phyloP scores from a whole-genome alignment of 164 flowering plant genomes.

The Amborella trichopoda region DNA sequence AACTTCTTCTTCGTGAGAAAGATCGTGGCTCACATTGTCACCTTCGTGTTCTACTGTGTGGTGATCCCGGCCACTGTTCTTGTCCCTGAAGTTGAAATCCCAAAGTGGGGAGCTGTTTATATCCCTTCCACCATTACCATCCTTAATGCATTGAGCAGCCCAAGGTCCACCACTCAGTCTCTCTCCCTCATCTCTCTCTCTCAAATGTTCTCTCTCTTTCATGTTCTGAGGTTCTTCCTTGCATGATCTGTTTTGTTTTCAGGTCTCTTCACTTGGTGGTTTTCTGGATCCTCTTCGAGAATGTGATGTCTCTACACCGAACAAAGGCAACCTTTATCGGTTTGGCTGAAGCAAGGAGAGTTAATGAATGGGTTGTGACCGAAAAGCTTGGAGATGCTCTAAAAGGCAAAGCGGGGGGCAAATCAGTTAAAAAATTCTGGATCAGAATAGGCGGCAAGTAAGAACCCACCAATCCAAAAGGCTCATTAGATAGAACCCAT shows the following conservation, averaged over 20 bases:
- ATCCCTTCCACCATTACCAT: slow-evolving; percentile 82
- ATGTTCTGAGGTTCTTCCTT: background rate
- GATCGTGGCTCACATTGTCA: slow-evolving; percentile 81
- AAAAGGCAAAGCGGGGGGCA: slow-evolving; percentile 30
- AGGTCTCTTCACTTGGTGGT: slow-evolving; percentile 85
- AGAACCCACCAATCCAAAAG: too few species aligned
- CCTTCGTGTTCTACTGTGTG: slow-evolving; percentile 77
- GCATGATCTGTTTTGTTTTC: slow-evolving; percentile 10
- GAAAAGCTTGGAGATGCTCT: slow-evolving; percentile 80
- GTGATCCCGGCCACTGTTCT: slow-evolving; percentile 73
- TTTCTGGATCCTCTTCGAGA: slow-evolving; percentile 95
- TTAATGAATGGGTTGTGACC: slow-evolving; percentile 96
- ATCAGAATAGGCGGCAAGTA: slow-evolving; percentile 58
- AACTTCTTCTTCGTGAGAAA: slow-evolving; percentile 95
- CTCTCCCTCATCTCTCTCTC: background rate
- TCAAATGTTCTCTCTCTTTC: background rate
- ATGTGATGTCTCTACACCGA: slow-evolving; percentile 95
- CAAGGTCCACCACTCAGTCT: slow-evolving; percentile 33
- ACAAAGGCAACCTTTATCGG: slow-evolving; percentile 93
- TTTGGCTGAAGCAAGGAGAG: slow-evolving; percentile 73
- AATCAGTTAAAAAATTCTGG: slow-evolving; percentile 27
- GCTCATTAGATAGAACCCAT: too few species aligned
- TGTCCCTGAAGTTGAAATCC: slow-evolving; percentile 86
- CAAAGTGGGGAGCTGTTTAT: slow-evolving; percentile 90
- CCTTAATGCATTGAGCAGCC: slow-evolving; percentile 91